Evolutionary conservation across 495 filamentous ascomycete species (phyloP).

Genomic region (Penicilliopsis zonata): DNA sequence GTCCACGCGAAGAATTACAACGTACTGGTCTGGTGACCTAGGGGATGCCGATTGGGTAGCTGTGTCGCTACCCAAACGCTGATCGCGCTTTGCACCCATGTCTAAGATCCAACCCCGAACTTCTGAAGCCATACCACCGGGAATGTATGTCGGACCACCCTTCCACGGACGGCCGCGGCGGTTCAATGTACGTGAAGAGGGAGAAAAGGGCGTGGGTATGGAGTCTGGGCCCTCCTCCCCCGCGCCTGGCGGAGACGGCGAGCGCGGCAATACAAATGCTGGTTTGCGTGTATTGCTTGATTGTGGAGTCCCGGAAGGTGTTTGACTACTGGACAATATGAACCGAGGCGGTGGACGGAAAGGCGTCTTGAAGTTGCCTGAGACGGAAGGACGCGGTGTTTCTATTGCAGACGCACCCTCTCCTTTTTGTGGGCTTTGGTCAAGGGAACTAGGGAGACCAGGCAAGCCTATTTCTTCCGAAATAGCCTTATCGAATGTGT

Average conservation of each 20-base stretch:
- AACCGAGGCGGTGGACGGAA: conserved; percentile 19
- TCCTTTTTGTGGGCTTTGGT: conserved; percentile 1
- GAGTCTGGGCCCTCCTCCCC: conserved; percentile 7
- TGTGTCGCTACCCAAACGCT: neutral
- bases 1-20: conserved; percentile 10
- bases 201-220: conserved; percentile 29
- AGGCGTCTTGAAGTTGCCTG: conserved; percentile 11
- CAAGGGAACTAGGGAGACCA: too few species aligned
- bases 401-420: conserved; percentile 4
- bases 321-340: conserved; percentile 13
- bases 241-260: conserved; percentile 18
- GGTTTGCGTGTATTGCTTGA: conserved; percentile 18
- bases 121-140: conserved; percentile 32
- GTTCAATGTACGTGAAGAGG: conserved; percentile 20
- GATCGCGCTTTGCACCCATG: conserved; percentile 22
- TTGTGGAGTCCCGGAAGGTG: conserved; percentile 8
- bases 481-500: too few species aligned
- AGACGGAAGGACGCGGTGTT: conserved; percentile 7
- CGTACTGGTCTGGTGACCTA: conserved; percentile 7
- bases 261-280: conserved; percentile 27
- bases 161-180: conserved; percentile 19
- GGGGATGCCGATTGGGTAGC: neutral
- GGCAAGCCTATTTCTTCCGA: too few species aligned
- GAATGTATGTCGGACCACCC: conserved; percentile 13
- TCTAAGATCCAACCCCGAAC: conserved; percentile 34